A percentile compares a stretch with the other conserved stretches of the same genome.
These are phyloP conservation scores for Neofusicoccum ribis DNA, from an alignment of 2,329 filamentous ascomycete species.

Conservation along the genomic window DNA sequence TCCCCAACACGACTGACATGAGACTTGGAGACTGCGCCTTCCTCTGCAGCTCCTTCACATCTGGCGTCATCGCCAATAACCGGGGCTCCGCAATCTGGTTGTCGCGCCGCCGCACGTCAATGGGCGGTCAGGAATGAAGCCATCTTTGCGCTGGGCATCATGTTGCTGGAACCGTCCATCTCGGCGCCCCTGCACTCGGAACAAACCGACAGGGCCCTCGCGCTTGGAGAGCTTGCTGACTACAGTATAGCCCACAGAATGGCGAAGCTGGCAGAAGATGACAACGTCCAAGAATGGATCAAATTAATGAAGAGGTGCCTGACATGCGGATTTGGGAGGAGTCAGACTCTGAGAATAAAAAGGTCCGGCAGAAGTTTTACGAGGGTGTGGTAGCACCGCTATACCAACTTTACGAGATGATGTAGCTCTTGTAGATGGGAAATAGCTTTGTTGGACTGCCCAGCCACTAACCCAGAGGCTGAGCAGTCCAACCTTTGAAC, in stretches of 20 bases:
- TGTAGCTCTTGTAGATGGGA: background rate
- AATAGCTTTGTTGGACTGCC: background rate
- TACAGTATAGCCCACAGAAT: background rate
- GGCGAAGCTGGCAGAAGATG: background rate
- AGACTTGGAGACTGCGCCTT: background rate
- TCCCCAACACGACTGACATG: background rate
- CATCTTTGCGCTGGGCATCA: background rate
- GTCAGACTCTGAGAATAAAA: background rate
- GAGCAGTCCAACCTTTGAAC: background rate
- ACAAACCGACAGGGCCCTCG: background rate
- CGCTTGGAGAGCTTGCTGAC: background rate
- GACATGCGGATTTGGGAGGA: background rate
- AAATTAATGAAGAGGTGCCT: background rate
- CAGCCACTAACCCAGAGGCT: background rate
- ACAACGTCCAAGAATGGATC: background rate
- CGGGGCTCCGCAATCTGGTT: background rate
- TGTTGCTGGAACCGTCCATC: background rate
- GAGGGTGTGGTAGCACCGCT: background rate
- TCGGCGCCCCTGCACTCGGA: background rate
- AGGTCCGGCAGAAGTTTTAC: background rate
- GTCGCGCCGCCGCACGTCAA: background rate
- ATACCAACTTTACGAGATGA: conserved; percentile 5
- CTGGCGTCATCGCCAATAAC: background rate
- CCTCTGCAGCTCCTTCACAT: background rate
- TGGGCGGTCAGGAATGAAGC: conserved; percentile 2